These are phyloP conservation scores for Pleurotus platypus DNA, from an alignment of 768 basidiomycete species.

Conservation along the genomic window DNA sequence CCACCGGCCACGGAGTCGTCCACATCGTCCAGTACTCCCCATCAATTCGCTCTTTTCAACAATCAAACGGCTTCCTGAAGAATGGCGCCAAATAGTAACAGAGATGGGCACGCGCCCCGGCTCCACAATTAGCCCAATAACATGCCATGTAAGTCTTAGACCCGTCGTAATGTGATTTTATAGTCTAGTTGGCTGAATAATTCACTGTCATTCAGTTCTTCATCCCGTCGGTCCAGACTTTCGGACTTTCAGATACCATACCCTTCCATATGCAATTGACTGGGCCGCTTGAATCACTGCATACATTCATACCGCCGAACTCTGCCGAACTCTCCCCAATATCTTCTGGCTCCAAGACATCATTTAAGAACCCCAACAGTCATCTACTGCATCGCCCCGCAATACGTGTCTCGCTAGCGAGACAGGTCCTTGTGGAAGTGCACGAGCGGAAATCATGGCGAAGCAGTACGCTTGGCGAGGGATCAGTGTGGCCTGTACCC, in stretches of 20 bases:
- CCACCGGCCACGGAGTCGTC: slow-evolving; percentile 51
- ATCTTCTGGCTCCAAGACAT: slow-evolving; percentile 1
- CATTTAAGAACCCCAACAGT: slow-evolving; percentile 7
- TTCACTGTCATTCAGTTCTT: slow-evolving; percentile 42
- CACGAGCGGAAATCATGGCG: slow-evolving; percentile 32
- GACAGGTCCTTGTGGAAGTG: slow-evolving; percentile 41
- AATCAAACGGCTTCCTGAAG: slow-evolving; percentile 61
- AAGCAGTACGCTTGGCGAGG: slow-evolving; percentile 44
- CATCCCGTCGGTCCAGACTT: slow-evolving; percentile 53
- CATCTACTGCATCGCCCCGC: slow-evolving; percentile 11
- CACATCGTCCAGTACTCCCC: slow-evolving; percentile 49
- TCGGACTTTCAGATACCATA: slow-evolving; percentile 51
- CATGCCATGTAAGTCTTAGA: slow-evolving; percentile 45
- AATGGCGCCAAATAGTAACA: slow-evolving; percentile 54
- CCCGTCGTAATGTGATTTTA: neutral
- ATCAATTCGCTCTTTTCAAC: slow-evolving; percentile 50
- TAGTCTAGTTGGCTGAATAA: neutral
- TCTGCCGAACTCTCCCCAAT: slow-evolving; percentile 16
- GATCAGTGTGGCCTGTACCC: slow-evolving; percentile 41
- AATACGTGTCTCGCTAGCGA: slow-evolving; percentile 51
- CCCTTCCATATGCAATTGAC: slow-evolving; percentile 65
- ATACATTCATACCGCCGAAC: slow-evolving; percentile 35
- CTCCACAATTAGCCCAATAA: slow-evolving; percentile 33
- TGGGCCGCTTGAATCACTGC: slow-evolving; percentile 42
- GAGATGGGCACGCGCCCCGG: slow-evolving; percentile 34